phyloP scores from a whole-genome alignment of 345 rosid species.

The Camelina sativa region DNA sequence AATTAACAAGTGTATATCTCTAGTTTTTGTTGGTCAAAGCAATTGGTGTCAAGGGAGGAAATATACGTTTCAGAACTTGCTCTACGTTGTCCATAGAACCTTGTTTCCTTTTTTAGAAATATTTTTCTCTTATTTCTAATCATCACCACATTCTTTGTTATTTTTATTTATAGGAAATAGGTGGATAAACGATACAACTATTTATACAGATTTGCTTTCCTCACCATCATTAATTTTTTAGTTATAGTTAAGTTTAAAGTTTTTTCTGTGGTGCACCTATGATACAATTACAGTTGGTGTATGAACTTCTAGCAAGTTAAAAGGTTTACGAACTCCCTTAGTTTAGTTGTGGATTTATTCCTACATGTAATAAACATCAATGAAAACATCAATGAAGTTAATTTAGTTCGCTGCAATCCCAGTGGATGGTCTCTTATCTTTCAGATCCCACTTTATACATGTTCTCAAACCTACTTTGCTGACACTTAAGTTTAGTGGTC shows the following conservation, averaged over 20 bases:
- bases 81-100: constrained; percentile 19
- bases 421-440: constrained; percentile 26
- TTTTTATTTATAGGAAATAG: too few relatives aligned
- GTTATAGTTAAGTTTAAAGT: not conserved
- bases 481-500: too few relatives aligned
- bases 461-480: too few relatives aligned
- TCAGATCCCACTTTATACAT: constrained; percentile 21
- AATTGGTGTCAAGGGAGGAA: not conserved
- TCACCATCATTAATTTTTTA: not conserved
- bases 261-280: too few relatives aligned
- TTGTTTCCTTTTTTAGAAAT: constrained; percentile 15
- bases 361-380: not conserved
- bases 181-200: constrained; percentile 12
- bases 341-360: constrained; percentile 21
- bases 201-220: constrained; percentile 1
- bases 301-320: constrained; percentile 18
- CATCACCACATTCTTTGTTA: too few relatives aligned
- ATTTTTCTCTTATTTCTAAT: constrained; percentile 6
- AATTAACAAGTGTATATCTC: not conserved
- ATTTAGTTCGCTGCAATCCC: constrained; percentile 21
- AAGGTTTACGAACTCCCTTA: constrained; percentile 13
- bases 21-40: constrained; percentile 17
- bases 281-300: constrained; percentile 9
- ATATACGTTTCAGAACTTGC: not conserved
- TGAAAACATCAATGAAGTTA: constrained; percentile 16